These are phyloP conservation scores for Neocucurbitaria cava DNA, from an alignment of 2,329 filamentous ascomycete genomes.

Conservation along the genomic window DNA sequence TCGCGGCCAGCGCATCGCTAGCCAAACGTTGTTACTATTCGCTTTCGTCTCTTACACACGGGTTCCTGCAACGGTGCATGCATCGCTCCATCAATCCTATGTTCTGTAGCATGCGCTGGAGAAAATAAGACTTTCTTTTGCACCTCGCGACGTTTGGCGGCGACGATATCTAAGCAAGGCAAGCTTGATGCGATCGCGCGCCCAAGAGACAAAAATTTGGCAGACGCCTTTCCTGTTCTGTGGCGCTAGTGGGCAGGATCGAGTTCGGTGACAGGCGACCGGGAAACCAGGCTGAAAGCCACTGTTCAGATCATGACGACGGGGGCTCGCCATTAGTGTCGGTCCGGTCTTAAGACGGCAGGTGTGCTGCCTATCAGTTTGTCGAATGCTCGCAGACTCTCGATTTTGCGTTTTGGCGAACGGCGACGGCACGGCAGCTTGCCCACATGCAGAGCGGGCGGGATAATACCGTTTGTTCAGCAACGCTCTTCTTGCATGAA, in stretches of 20 bases:
- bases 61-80: constrained; percentile 10
- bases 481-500: constrained; percentile 36
- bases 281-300: constrained; percentile 31
- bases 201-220: constrained; percentile 19
- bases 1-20: constrained; percentile 35
- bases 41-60: constrained; percentile 13
- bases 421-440: constrained; percentile 33
- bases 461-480: constrained; percentile 33
- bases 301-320: constrained; percentile 43
- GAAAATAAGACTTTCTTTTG: constrained; percentile 2
- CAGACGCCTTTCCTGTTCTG: constrained; percentile 20
- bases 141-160: constrained; percentile 9
- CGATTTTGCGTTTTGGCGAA: constrained; percentile 13
- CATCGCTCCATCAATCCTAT: constrained; percentile 6
- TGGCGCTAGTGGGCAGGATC: constrained; percentile 28
- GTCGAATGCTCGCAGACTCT: constrained; percentile 11
- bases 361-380: constrained; percentile 13
- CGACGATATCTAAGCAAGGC: constrained; percentile 9
- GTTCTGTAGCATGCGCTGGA: background rate
- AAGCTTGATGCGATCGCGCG: constrained; percentile 17
- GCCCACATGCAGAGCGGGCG: constrained; percentile 33
- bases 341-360: constrained; percentile 32
- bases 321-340: constrained; percentile 21
- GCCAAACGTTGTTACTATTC: constrained; percentile 15
- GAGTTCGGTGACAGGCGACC: constrained; percentile 33